Evolutionary conservation across 805 yeast genomes (phyloP), one percentile per base, ranked within the genome.

Genomic region (Cyberlindnera misumaiensis): DNA sequence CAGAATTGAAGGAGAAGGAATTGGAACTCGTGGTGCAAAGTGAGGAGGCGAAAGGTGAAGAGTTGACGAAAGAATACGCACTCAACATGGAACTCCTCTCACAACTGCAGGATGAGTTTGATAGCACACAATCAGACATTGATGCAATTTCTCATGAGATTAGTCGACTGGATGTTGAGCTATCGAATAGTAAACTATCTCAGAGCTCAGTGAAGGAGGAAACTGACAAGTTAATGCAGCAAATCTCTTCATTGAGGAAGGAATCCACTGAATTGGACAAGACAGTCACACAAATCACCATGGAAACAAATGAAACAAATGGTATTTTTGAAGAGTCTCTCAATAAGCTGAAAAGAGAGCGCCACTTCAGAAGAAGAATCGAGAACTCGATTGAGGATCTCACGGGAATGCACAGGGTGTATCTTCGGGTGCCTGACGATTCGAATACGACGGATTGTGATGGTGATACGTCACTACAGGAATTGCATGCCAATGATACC

Each of bases 331-430:
- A 55, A 25, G 47, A 42, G 5, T 42, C 60, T 7, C 41, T 43
- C 14, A 49, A 43, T 3, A 68, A 65, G 42, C 43, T 60, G 28
- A 55, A 58, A 14, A 59, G 56, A 25, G 70, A 68, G 44, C 58
- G 56, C 25, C 49, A 47, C 4, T 60, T 68, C 24, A 59, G 71
- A 40, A 60, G 70, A 45, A 59, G 63, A 9, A 52, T 76, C 29
- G 78, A 75, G 51, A 72, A 73, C 46, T 63, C 73, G 1, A 75
- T 76, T 13, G 64, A 64, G 37, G 68, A 66, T 38, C 37, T 58
- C 18, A 44, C 51, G 16, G 67, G 67, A 1, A 53, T 51, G 17
- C 49, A 63, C 4, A 51, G 71, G 13, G 55, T 52, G 0, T 52
- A 52, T 36, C 27, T 49, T 3, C 38, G 38, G 18, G 29, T 32